Conservation (phyloP, 2,329 filamentous ascomycete species). For the Anthostomella pinea region DNA sequence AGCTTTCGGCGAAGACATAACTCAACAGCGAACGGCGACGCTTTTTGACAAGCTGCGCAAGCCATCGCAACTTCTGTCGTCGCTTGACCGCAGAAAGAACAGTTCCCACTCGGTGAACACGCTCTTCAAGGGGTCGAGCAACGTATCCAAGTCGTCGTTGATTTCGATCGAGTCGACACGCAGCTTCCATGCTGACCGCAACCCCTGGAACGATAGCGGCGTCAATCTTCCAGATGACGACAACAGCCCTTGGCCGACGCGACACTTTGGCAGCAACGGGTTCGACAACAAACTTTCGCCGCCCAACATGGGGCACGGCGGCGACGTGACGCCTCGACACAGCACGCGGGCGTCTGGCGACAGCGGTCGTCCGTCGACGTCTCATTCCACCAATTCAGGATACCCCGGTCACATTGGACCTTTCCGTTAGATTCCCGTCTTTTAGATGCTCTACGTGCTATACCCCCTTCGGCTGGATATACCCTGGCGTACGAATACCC, state of each 20-base stretch:
- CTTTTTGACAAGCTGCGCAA: conserved; percentile 92
- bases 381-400: conserved; percentile 93
- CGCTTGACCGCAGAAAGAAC: conserved; percentile 93
- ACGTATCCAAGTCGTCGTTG: conserved; percentile 90
- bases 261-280: conserved; percentile 61
- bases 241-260: conserved; percentile 57
- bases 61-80: conserved; percentile 78
- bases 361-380: conserved; percentile 88
- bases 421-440: conserved; percentile 70
- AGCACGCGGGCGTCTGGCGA: conserved; percentile 81
- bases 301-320: conserved; percentile 61
- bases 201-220: conserved; percentile 97
- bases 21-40: conserved; percentile 72
- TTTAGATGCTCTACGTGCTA: conserved; percentile 51
- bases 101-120: conserved; percentile 80
- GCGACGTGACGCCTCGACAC: conserved; percentile 82
- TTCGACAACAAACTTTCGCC: conserved; percentile 60
- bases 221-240: conserved; percentile 93
- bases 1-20: conserved; percentile 77
- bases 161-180: conserved; percentile 94
- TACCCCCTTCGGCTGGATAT: conserved; percentile 61
- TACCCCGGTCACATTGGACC: conserved; percentile 90
- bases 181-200: conserved; percentile 85
- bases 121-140: conserved; percentile 89
- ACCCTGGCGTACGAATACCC: conserved; percentile 62